These are phyloP conservation scores for Penicillium roqueforti DNA, from an alignment of 495 filamentous ascomycete species.

Conservation along the genomic window DNA sequence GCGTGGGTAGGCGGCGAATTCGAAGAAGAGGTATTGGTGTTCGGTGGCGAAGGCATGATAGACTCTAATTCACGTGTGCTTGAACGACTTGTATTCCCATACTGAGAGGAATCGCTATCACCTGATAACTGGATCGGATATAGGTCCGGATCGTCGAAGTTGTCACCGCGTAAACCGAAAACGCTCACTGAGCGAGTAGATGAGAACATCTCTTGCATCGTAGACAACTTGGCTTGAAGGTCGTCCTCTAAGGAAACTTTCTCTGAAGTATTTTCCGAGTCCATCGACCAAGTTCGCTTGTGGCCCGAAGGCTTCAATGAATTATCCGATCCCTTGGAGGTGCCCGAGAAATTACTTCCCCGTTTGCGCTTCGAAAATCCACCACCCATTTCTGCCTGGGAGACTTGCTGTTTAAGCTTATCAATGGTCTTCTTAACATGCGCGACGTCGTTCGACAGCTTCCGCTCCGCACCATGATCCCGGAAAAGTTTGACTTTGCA, in stretches of 20 bases:
- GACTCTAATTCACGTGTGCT: constrained; percentile 51
- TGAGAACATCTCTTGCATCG: constrained; percentile 92
- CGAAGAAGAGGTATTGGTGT: constrained; percentile 42
- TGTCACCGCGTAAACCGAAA: constrained; percentile 76
- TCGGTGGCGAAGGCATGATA: constrained; percentile 63
- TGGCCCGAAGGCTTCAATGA: constrained; percentile 76
- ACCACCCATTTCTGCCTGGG: constrained; percentile 81
- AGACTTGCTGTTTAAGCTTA: constrained; percentile 87
- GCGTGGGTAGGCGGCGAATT: constrained; percentile 38
- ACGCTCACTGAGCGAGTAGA: constrained; percentile 83
- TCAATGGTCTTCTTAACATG: constrained; percentile 93
- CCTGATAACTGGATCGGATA: constrained; percentile 75
- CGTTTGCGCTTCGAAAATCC: constrained; percentile 88
- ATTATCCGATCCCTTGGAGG: constrained; percentile 41
- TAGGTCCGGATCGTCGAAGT: constrained; percentile 82
- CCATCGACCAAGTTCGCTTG: constrained; percentile 93
- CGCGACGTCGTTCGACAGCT: constrained; percentile 87
- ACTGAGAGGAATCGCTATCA: constrained; percentile 57
- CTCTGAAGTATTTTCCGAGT: constrained; percentile 69
- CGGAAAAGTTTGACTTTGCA: constrained; percentile 97
- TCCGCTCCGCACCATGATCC: constrained; percentile 93
- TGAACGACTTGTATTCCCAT: constrained; percentile 50
- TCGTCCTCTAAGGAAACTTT: constrained; percentile 79
- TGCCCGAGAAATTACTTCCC: constrained; percentile 50
- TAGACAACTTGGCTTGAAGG: constrained; percentile 75